Base-by-base conservation (phyloP, 2,329 filamentous ascomycete genomes). In the Cordyceps militaris region DNA sequence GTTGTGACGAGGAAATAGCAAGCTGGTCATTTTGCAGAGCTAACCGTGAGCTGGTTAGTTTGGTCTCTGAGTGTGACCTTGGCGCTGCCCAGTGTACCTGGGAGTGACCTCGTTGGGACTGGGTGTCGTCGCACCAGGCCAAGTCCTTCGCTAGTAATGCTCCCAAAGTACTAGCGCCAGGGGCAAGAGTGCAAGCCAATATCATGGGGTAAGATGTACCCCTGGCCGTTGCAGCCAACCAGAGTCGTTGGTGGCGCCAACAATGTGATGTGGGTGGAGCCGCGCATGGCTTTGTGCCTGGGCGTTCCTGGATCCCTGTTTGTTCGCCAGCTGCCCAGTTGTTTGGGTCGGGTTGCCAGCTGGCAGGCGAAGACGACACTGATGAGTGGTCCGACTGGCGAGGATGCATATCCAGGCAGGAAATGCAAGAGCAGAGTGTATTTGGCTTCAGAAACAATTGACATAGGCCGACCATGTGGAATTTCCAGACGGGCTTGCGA, bases 141-240 rank as follows among this genome's bases (percentile, higher is more conserved):
- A 48, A 30, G 53, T 56, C 48, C 2, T 32, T 40, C 53, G 16
- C 14, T 32, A 24, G 54, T 50, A 8, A 24, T 56, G n/a, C 54
- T 34, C 19, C 34, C 34, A 49, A 26, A 9, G 54, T 42, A 51
- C 57, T 59, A 59, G 57, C 52, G 57, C 57, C 57, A 59, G 57
- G 57, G 57, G 52, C 42, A 40, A 32, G 32, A 54, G n/a, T 21
- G 11, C 10, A 21, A 9, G n/a, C n/a, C 40, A 53, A 46, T 46
- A 58, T 48, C 43, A 53, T 58, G 50, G 57, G 57, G 57, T 48
- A 38, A 57, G 34, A 53, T 58, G 49, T 23, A 38, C 26, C 49
- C 57, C 49, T 53, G 30, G 14, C 40, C 7, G 23, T n/a, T 21
- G 16, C 32, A 26, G 48, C 49, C 40, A 56, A 56, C 44, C 42